Evolutionary conservation across 2,329 filamentous ascomycete genomes (phyloP), one percentile per base, ranked within the genome.

Genomic region (Neofusicoccum sp.): DNA sequence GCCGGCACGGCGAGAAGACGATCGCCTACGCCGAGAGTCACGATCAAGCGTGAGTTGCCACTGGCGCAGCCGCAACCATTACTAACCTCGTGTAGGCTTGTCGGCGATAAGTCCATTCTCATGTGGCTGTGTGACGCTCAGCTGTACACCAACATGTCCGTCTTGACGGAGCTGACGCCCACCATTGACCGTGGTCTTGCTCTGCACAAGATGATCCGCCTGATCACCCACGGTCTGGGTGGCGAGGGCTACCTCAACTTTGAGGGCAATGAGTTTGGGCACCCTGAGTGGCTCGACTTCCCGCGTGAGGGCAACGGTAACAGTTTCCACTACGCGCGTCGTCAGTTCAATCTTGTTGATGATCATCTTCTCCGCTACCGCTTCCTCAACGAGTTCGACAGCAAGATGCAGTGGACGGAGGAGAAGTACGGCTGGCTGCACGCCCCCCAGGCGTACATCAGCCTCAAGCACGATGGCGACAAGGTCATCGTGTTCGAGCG

Each of bases 261-360:
- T 69, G 93, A 97, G 78, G 95, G 95, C 63, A 99, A 99, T 76
- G 95, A 99, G 76, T 99, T 99, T 71, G 95, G 95, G 0, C 95
- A 99, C 73, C 95, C 95, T 0, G 95, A 99, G 76, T 99, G 95
- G 95, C 89, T 99, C 40, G 95, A 99, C 75, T 99, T 99, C 76
- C 95, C 95, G 3, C 90, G 95, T 56, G 91, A 88, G 70, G 95
- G 95, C 62, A 97, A 97, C 78, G 79, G 87, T 70, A 96, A 96
- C 77, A 95, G 90, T 47, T 97, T 93, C 82, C 93, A 91, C 87
- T 96, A 96, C 72, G 93, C 93, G 2, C 86, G 95, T 24, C 89
- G 95, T 62, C 93, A 97, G 74, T 87, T 97, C 67, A 98, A 99
- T 76, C 84, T 99, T 14, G 88, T 91, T 0, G 91, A 97, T 58